Base-by-base conservation (phyloP, 1,139 yeast genomes). In the Spathaspora sp. region DNA sequence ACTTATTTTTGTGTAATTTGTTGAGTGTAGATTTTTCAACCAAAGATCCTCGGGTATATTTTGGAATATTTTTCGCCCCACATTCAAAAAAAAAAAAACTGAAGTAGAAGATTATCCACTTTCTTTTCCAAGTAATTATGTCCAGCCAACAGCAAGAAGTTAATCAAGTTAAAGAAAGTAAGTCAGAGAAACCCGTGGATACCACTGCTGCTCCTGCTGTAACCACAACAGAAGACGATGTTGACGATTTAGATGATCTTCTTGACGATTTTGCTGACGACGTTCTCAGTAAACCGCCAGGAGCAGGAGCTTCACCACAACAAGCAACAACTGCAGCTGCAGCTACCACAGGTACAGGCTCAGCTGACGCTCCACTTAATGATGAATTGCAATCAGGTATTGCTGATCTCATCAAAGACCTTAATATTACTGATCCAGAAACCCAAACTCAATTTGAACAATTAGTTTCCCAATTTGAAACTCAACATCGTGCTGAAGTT, bases 201-300 rank as follows among this genome's bases (percentile, higher is more conserved):
- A 9, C 36, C 13, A 17, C 36, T 1, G 26, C 40, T 15, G 13
- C 39, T 15, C 13, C 27, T 10, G 27, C 34, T 16, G 37, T 17
- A 26, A 27, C 43, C 7, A 31, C 25, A 13, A 26, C 26, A 37
- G 39, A 37, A 24, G 89, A 82, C 47, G 87, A 83, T 46, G 72
- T 83, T 49, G 90, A 86, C 58, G 95, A 86, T 55, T 72, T 86
- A 55, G 95, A 86, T 55, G 91, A 84, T 55, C 73, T 84, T 49
- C 68, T 86, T 44, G 90, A 85, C 56, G 90, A 86, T 48, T 85
- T 85, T 63, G 91, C 89, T 39, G 89, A 86, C 49, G 90, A 86
- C 55, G 81, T 86, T 1, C 72, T 86, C 51, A 78, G 78, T 53
- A 74, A 81, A 55, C 85, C 89, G 1, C 85, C 86, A 0, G 86